phyloP scores from a whole-genome alignment of 768 basidiomycete genomes.

The Candolleomyces aberdarensis region DNA sequence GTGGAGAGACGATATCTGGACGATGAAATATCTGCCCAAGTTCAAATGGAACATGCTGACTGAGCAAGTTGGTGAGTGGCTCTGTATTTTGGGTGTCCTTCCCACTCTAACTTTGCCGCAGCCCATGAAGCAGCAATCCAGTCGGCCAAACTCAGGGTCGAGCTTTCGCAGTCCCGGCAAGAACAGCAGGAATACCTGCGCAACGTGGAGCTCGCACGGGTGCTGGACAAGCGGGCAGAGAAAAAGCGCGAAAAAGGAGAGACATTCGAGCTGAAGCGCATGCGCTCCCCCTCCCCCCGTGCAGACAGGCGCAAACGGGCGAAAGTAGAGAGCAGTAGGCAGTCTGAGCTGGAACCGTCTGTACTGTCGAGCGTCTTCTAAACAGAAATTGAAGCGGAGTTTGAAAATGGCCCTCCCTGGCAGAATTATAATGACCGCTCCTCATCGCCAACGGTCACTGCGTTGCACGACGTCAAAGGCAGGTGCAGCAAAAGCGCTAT shows the following conservation, averaged over 20 bases:
- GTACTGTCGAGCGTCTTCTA: slow-evolving; percentile 56
- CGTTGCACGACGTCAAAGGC: slow-evolving; percentile 38
- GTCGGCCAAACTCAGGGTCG: slow-evolving; percentile 84
- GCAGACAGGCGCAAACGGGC: neutral
- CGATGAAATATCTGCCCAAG: slow-evolving; percentile 96
- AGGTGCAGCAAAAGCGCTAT: slow-evolving; percentile 38
- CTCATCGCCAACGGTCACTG: slow-evolving; percentile 56
- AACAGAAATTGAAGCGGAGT: slow-evolving; percentile 37
- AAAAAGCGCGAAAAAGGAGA: slow-evolving; percentile 59
- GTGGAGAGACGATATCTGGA: slow-evolving; percentile 98
- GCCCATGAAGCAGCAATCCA: slow-evolving; percentile 93
- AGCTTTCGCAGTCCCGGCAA: slow-evolving; percentile 79
- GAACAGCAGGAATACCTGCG: slow-evolving; percentile 93
- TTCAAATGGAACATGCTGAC: slow-evolving; percentile 99
- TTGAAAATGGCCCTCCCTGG: slow-evolving; percentile 27
- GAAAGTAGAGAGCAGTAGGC: neutral
- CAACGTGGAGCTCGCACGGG: slow-evolving; percentile 90
- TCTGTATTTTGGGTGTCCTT: neutral
- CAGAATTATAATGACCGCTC: slow-evolving; percentile 20
- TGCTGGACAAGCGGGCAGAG: slow-evolving; percentile 77
- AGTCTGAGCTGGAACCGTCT: slow-evolving; percentile 18
- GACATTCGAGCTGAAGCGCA: slow-evolving; percentile 39
- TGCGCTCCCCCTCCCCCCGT: slow-evolving; percentile 23
- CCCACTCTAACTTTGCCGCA: slow-evolving; percentile 25
- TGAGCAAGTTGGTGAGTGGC: slow-evolving; percentile 89